Base-by-base conservation (phyloP, 1,284 basidiomycete genomes). In the Moesziomyces globuligerus region DNA sequence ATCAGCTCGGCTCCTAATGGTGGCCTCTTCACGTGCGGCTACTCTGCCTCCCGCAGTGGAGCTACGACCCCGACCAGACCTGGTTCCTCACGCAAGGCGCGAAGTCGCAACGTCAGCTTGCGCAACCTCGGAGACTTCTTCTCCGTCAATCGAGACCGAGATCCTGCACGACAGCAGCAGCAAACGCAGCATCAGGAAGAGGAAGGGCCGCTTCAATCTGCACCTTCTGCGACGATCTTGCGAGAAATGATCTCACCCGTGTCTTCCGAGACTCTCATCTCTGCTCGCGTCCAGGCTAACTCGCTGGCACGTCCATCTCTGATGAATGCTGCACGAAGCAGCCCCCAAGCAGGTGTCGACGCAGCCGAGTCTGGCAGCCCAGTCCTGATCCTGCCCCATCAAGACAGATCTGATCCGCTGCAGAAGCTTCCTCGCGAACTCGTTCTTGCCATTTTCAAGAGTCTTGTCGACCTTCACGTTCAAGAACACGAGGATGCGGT, bases 21-120 rank as follows among this genome's bases (percentile, higher is more conserved):
- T 32, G 69, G 69, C n/a, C 58, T 72, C 23, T 72, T 67, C 42
- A 67, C 62, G 8, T 71, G 68, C 29, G 68, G 68, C 9, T 71
- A 66, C 47, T 17, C 41, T 9, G 40, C 54, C 8, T 56, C n/a
- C 13, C 58, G 51, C 18, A 72, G 62, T 44, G 69, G 69, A 1
- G 45, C 69, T 2, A 45, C 51, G 0, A 62, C 69, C 3, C 69
- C 69, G 0, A 67, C 48, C 17, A 50, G 51, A 13, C 29, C 51
- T 1, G 43, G 58, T 21, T 43, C 41, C 9, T 24, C 32, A 40
- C 47, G 42, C 37, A 66, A 62, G 37, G 43, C 46, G 6, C 54
- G 54, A 34, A 53, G 46, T 28, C 61, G 57, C 17, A 61, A 53
- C 18, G 48, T 58, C 41, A 67, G 62, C 44, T 20, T 71, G 38